Evolutionary conservation across 805 yeast species (phyloP).

Genomic region (Candida fluviatilis): DNA sequence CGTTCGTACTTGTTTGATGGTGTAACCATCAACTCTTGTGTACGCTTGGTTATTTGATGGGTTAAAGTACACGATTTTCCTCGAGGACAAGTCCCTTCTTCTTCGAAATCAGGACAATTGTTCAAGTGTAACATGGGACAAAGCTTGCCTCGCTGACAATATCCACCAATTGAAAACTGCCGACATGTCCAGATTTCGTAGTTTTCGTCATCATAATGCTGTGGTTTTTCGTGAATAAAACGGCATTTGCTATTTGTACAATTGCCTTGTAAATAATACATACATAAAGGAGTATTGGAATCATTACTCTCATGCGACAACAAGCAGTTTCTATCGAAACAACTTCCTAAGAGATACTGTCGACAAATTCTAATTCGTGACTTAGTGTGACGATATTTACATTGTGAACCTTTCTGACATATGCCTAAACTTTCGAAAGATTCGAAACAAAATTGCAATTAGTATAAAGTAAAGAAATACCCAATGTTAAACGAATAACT

Average conservation of each 20-base stretch:
- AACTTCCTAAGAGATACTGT: constrained; percentile 42
- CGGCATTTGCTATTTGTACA: constrained; percentile 47
- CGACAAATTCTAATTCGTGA: constrained; percentile 54
- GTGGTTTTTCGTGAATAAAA: constrained; percentile 44
- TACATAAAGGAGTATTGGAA: constrained; percentile 48
- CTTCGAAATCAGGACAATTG: constrained; percentile 71
- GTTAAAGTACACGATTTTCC: constrained; percentile 48
- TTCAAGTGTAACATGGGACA: constrained; percentile 57
- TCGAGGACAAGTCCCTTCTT: constrained; percentile 54
- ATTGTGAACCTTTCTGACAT: constrained; percentile 49
- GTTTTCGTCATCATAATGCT: constrained; percentile 42
- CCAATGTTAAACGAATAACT: neutral
- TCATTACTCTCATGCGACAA: constrained; percentile 56
- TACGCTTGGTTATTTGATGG: constrained; percentile 37
- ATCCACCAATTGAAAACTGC: constrained; percentile 65
- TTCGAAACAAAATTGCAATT: constrained; percentile 14
- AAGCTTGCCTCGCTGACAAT: constrained; percentile 55
- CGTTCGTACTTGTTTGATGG: constrained; percentile 12
- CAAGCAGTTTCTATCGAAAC: constrained; percentile 46
- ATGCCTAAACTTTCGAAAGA: constrained; percentile 35
- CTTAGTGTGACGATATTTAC: constrained; percentile 52
- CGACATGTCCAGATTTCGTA: constrained; percentile 51
- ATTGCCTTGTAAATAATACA: constrained; percentile 20
- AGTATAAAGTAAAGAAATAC: constrained; percentile 7
- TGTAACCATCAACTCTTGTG: constrained; percentile 21